These are phyloP conservation scores for Parascedosporium putredinis DNA, from an alignment of 2,329 filamentous ascomycete genomes.

Conservation along the genomic window DNA sequence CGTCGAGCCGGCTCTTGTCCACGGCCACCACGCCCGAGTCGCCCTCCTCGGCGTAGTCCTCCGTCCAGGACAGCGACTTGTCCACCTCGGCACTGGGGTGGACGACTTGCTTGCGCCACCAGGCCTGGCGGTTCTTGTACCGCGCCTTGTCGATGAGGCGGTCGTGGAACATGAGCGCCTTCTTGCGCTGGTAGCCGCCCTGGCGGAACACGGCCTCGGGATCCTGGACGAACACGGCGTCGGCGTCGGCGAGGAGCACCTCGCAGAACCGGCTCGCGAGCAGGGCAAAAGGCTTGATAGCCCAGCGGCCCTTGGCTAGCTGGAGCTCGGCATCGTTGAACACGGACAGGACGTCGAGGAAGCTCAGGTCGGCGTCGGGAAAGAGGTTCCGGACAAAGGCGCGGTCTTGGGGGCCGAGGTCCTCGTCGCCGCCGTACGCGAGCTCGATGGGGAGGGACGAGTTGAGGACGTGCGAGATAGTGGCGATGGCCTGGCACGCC, in stretches of 20 bases:
- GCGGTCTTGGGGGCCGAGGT: slow-evolving; percentile 17
- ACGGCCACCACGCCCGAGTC: slow-evolving; percentile 32
- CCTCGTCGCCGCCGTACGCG: slow-evolving; percentile 25
- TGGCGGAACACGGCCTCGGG: slow-evolving; percentile 24
- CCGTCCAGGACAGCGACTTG: slow-evolving; percentile 26
- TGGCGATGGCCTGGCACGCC: slow-evolving; percentile 24
- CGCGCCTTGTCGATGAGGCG: slow-evolving; percentile 26
- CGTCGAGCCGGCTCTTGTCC: slow-evolving; percentile 25
- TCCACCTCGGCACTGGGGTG: slow-evolving; percentile 22
- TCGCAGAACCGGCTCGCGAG: slow-evolving; percentile 25
- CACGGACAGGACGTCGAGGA: slow-evolving; percentile 22
- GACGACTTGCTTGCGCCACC: slow-evolving; percentile 26
- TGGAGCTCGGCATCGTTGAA: slow-evolving; percentile 22
- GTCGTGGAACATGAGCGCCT: slow-evolving; percentile 30
- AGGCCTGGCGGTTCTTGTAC: slow-evolving; percentile 24
- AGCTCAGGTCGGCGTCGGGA: slow-evolving; percentile 15
- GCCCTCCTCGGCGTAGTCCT: slow-evolving; percentile 29
- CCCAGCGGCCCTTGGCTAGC: slow-evolving; percentile 24
- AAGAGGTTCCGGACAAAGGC: slow-evolving; percentile 14
- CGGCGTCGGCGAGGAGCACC: slow-evolving; percentile 28
- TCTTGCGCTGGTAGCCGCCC: slow-evolving; percentile 19
- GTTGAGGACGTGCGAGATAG: slow-evolving; percentile 19
- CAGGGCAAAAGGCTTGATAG: slow-evolving; percentile 30
- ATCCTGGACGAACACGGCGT: slow-evolving; percentile 26
- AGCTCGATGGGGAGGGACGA: slow-evolving; percentile 24